Evolutionary conservation across 2,329 filamentous ascomycete genomes (phyloP).

Genomic region (Colletotrichum somersetense): DNA sequence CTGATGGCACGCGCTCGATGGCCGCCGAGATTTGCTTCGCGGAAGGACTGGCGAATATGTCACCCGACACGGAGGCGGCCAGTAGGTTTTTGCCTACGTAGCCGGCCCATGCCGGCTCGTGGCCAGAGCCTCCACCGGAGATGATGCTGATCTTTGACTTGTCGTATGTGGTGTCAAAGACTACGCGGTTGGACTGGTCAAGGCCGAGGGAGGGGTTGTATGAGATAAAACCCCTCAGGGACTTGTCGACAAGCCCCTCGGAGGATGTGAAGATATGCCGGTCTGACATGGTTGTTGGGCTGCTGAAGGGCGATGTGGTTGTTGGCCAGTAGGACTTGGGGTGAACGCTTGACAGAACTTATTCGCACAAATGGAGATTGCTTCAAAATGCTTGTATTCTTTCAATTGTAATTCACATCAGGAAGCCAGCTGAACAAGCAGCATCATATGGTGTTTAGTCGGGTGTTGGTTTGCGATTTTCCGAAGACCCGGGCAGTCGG

Average conservation of each 20-base stretch:
- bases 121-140: conserved; percentile 68
- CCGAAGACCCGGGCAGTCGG: conserved; percentile 18
- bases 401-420: not conserved
- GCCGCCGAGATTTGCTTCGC: conserved; percentile 73
- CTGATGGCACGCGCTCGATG: conserved; percentile 66
- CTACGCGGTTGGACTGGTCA: conserved; percentile 64
- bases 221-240: conserved; percentile 63
- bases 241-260: conserved; percentile 66
- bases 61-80: conserved; percentile 70
- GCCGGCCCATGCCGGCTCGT: conserved; percentile 73
- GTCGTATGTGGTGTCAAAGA: conserved; percentile 62
- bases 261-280: conserved; percentile 65
- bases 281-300: conserved; percentile 60
- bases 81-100: conserved; percentile 74
- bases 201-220: conserved; percentile 65
- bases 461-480: conserved; percentile 26
- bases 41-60: conserved; percentile 74
- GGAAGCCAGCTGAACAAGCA: not conserved
- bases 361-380: not conserved
- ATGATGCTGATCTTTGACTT: conserved; percentile 62
- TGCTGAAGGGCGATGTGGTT: conserved; percentile 1
- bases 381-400: too few relatives aligned
- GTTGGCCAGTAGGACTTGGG: conserved; percentile 17
- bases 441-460: conserved; percentile 28
- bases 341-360: not conserved